These are phyloP conservation scores for Adenanthera pavonina DNA, from an alignment of 306 rosid species.

Conservation along the genomic window DNA sequence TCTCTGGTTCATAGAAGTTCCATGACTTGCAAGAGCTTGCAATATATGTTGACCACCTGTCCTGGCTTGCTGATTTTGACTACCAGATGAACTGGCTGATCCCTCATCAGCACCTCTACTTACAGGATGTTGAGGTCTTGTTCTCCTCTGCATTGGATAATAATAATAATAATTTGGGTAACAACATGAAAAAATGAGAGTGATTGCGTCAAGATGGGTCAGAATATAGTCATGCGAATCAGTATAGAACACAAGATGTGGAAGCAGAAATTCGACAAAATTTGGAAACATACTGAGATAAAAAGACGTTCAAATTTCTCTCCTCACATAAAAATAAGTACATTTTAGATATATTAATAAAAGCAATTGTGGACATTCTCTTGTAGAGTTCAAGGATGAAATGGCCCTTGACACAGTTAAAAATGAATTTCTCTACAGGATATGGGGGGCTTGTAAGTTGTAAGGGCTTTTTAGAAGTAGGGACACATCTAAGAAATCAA, in stretches of 20 bases:
- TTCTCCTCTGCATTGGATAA: constrained; percentile 59
- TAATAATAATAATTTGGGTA: constrained; percentile 3
- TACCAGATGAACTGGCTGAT: constrained; percentile 59
- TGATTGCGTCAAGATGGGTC: not conserved
- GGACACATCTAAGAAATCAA: not conserved
- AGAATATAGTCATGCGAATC: constrained; percentile 2
- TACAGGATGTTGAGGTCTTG: constrained; percentile 54
- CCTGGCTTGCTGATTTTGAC: constrained; percentile 55
- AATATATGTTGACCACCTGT: constrained; percentile 66
- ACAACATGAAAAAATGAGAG: constrained; percentile 16
- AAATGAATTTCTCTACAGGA: not conserved
- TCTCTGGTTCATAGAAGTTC: constrained; percentile 54
- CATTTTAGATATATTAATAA: not conserved
- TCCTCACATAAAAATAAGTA: not conserved
- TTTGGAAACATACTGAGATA: not conserved
- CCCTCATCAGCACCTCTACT: constrained; percentile 57
- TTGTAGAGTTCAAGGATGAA: not conserved
- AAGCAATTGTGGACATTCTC: not conserved
- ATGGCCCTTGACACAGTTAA: not conserved
- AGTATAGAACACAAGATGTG: not conserved
- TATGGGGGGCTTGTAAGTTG: not conserved
- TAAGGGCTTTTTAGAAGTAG: not conserved
- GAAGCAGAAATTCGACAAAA: not conserved
- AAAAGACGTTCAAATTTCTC: not conserved
- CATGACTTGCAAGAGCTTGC: constrained; percentile 63